phyloP scores from a whole-genome alignment of 2,329 filamentous ascomycete genomes.

The Alternaria sp. region DNA sequence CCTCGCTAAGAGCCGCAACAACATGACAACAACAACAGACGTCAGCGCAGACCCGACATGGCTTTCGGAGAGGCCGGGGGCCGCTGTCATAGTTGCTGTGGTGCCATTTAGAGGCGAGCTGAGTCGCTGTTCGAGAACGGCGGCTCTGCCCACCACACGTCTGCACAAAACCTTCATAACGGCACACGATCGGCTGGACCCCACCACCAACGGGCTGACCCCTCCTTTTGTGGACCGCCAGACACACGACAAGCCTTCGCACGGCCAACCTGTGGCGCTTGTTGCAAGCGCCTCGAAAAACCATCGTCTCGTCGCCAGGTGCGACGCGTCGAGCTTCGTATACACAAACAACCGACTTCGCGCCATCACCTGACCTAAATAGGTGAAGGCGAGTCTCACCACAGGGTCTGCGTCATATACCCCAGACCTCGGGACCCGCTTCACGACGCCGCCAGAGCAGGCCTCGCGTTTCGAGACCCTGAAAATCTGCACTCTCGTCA shows the following conservation, averaged over 20 bases:
- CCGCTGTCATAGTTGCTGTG: slow-evolving; percentile 27
- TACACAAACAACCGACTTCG: slow-evolving; percentile 43
- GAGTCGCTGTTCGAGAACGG: slow-evolving; percentile 40
- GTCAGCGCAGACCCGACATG: slow-evolving; percentile 8
- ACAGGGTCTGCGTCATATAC: slow-evolving; percentile 16
- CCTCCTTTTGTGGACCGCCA: slow-evolving; percentile 41
- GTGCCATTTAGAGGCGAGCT: slow-evolving; percentile 30
- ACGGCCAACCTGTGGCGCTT: slow-evolving; percentile 38
- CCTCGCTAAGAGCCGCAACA: slow-evolving; percentile 9
- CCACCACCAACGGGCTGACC: slow-evolving; percentile 43
- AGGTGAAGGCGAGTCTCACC: slow-evolving; percentile 7
- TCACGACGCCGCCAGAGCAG: slow-evolving; percentile 34
- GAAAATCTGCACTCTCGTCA: slow-evolving; percentile 25
- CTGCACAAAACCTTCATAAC: slow-evolving; percentile 46
- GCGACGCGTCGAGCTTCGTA: slow-evolving; percentile 37
- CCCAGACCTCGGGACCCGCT: slow-evolving; percentile 26
- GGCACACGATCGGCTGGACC: slow-evolving; percentile 29
- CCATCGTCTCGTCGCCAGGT: slow-evolving; percentile 37
- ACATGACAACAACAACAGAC: slow-evolving; percentile 12
- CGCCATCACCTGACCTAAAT: slow-evolving; percentile 43
- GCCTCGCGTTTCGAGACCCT: slow-evolving; percentile 40
- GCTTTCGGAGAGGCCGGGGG: slow-evolving; percentile 35
- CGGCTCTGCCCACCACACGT: slow-evolving; percentile 21
- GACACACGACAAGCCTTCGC: slow-evolving; percentile 6
- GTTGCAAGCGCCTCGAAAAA: slow-evolving; percentile 25